Percentiles rank a stretch among this genome's conserved stretches.
Conservation (phyloP, 306 rosid species). For the Cucurbita moschata region DNA sequence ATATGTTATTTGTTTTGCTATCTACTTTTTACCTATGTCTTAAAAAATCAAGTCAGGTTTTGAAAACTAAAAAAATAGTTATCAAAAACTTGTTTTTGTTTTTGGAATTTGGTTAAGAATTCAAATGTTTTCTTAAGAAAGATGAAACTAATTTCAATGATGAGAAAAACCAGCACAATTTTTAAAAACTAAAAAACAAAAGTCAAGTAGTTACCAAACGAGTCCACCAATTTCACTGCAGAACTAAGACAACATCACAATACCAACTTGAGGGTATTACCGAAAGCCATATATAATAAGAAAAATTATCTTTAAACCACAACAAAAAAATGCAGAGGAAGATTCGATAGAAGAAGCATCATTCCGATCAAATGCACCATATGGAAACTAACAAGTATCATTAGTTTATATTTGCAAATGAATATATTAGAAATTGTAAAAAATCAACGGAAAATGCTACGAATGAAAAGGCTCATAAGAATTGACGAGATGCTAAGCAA, state of each 20-base stretch:
- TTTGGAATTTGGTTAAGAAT: no score
- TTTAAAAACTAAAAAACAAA: no score
- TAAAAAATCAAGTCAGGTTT: no score
- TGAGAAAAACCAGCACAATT: no score
- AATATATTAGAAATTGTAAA: not conserved
- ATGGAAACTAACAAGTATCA: not conserved
- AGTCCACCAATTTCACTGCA: not conserved
- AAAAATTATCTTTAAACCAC: not conserved
- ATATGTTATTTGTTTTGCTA: no score
- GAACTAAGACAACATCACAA: not conserved
- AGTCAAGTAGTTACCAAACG: no score
- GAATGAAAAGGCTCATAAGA: not conserved
- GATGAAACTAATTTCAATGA: no score
- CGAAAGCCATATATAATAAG: not conserved
- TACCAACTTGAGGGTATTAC: not conserved
- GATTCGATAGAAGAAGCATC: not conserved
- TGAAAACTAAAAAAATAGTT: no score
- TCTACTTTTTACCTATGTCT: no score
- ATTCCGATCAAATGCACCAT: not conserved
- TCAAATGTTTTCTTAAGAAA: no score
- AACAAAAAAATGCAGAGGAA: not conserved
- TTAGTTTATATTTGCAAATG: not conserved
- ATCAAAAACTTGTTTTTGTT: no score
- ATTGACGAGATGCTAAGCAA: not conserved
- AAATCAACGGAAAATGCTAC: not conserved